phyloP scores from a whole-genome alignment of 1,284 basidiomycete species.

The Xanthoconium separans region DNA sequence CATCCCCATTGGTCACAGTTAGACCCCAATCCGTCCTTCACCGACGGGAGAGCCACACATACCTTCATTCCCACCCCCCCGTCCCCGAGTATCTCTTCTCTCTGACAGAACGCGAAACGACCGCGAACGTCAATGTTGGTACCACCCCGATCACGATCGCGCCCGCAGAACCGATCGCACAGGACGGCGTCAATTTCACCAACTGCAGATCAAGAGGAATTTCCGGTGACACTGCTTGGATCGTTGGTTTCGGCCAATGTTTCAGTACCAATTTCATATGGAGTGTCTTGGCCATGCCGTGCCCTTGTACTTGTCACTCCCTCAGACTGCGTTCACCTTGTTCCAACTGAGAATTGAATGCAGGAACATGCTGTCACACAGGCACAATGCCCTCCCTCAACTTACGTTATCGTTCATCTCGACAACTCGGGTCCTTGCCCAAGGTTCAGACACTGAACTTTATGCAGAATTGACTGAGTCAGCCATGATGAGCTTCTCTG shows the following conservation, averaged over 20 bases:
- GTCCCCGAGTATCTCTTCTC: background rate
- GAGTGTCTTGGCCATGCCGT: background rate
- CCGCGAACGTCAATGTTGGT: constrained; percentile 3
- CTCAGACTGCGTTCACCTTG: background rate
- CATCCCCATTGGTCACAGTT: constrained; percentile 5
- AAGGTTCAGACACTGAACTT: constrained; percentile 1
- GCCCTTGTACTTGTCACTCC: background rate
- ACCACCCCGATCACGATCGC: constrained; percentile 25
- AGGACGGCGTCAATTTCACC: constrained; percentile 5
- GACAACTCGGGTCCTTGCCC: constrained; percentile 2
- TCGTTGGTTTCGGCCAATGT: background rate
- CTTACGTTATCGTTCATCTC: constrained; percentile 18
- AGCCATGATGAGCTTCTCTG: too few relatives aligned
- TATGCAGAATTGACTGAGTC: background rate
- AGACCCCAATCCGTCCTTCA: too few relatives aligned
- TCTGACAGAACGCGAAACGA: constrained; percentile 4
- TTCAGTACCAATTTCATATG: constrained; percentile 5
- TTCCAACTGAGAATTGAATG: background rate
- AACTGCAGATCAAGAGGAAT: constrained; percentile 18
- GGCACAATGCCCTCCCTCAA: background rate
- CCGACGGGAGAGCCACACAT: too few relatives aligned
- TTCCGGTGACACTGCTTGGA: background rate
- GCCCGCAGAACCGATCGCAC: constrained; percentile 7
- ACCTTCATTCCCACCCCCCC: too few relatives aligned
- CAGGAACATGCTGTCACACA: background rate